Evolutionary conservation across 2,329 filamentous ascomycete genomes (phyloP).

Genomic region (Monilinia polystroma): DNA sequence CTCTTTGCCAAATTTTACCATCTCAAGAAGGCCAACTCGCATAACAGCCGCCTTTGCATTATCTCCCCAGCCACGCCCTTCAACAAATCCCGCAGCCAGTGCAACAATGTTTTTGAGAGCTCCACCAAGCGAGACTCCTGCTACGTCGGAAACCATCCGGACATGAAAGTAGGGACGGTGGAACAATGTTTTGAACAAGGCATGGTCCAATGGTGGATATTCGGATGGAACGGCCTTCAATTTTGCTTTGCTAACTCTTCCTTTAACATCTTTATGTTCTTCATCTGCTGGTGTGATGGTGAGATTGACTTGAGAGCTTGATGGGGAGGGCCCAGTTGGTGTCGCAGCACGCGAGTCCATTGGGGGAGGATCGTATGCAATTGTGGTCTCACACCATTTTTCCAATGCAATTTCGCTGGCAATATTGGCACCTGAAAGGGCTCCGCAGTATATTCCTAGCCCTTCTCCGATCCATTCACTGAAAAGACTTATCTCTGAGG

Average conservation of each 20-base stretch:
- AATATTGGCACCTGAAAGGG: conserved; percentile 93
- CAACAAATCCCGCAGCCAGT: conserved; percentile 89
- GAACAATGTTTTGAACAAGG: conserved; percentile 81
- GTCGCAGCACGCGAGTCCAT: conserved; percentile 81
- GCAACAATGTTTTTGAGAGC: conserved; percentile 97
- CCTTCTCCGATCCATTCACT: conserved; percentile 91
- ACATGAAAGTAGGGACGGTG: conserved; percentile 98
- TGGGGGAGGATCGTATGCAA: conserved; percentile 89
- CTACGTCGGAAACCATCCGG: conserved; percentile 90
- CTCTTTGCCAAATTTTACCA: conserved; percentile 91
- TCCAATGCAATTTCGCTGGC: conserved; percentile 91
- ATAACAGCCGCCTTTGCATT: conserved; percentile 99
- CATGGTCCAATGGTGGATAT: conserved; percentile 84
- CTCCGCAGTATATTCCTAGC: conserved; percentile 93
- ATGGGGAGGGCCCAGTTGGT: conserved; percentile 52
- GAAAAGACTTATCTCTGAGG: conserved; percentile 83
- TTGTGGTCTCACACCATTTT: conserved; percentile 96
- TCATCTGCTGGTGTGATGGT: conserved; percentile 48
- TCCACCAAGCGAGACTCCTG: conserved; percentile 89
- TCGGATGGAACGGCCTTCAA: conserved; percentile 75
- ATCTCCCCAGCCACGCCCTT: conserved; percentile 95
- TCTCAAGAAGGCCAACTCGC: conserved; percentile 92
- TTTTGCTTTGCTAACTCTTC: conserved; percentile 64
- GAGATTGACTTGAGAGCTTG: conserved; percentile 49
- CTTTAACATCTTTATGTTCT: conserved; percentile 68